Percentiles rank a stretch among this genome's conserved stretches.
Conservation (phyloP, 1,284 basidiomycete species). For the Sphagnurus paluster region DNA sequence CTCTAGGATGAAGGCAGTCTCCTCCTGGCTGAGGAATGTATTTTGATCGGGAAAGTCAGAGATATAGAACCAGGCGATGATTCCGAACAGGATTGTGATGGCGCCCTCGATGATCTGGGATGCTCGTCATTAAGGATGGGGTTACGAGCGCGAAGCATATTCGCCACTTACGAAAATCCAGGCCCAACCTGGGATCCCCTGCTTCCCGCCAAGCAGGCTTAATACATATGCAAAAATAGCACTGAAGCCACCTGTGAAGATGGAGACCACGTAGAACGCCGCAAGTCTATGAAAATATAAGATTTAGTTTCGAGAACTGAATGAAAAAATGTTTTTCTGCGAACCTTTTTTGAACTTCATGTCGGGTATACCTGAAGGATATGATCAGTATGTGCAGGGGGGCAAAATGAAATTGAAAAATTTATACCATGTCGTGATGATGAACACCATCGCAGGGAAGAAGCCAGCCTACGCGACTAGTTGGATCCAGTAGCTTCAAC, state of each 20-base stretch:
- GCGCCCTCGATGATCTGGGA: conserved; percentile 45
- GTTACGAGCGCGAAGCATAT: background rate
- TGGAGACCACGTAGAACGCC: conserved; percentile 42
- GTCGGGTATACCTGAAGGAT: conserved; percentile 41
- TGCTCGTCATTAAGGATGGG: conserved; percentile 1
- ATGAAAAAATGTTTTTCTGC: conserved; percentile 7
- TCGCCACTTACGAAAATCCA: conserved; percentile 45
- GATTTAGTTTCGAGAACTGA: background rate
- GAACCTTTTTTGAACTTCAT: conserved; percentile 47
- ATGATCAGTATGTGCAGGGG: conserved; percentile 1
- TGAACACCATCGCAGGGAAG: conserved; percentile 45
- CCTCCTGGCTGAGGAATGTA: conserved; percentile 37
- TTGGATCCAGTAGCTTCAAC: background rate
- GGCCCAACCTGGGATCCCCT: conserved; percentile 43
- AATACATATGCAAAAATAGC: conserved; percentile 43
- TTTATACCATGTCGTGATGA: conserved; percentile 47
- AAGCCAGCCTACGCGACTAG: conserved; percentile 41
- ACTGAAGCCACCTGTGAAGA: conserved; percentile 43
- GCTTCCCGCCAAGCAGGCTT: conserved; percentile 37
- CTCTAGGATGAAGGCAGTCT: conserved; percentile 38
- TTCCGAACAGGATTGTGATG: conserved; percentile 41
- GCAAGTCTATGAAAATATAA: conserved; percentile 35
- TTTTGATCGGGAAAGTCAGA: conserved; percentile 48
- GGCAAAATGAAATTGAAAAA: background rate
- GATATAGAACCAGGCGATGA: conserved; percentile 40